Conservation (phyloP, 768 basidiomycete genomes). For the Pleurotus eryngii region DNA sequence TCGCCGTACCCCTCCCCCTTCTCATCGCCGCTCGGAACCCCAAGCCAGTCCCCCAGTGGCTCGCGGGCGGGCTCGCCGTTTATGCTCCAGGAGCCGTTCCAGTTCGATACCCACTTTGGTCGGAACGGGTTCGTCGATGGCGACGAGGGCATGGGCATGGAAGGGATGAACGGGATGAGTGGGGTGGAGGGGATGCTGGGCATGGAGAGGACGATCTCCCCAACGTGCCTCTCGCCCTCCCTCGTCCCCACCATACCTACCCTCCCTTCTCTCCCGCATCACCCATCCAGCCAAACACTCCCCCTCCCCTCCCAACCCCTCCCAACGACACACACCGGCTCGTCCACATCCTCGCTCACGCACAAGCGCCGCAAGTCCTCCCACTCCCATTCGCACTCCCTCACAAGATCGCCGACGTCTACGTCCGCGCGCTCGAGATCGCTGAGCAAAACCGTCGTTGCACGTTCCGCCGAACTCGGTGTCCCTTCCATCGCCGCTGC, state of each 20-base stretch:
- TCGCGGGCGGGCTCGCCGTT: background rate
- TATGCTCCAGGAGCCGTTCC: no score
- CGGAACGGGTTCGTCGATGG: no score
- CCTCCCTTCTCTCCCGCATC: conserved; percentile 29
- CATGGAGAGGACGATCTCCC: conserved; percentile 32
- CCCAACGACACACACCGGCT: conserved; percentile 13
- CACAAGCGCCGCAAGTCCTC: conserved; percentile 53
- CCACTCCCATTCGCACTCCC: conserved; percentile 19
- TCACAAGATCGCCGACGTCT: no score
- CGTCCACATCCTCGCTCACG: conserved; percentile 32
- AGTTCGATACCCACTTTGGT: no score
- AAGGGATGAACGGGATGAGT: no score
- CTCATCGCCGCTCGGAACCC: conserved; percentile 38
- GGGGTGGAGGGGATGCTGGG: no score
- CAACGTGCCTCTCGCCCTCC: conserved; percentile 37
- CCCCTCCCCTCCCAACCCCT: conserved; percentile 25
- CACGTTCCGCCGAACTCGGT: no score
- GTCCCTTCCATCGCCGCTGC: no score
- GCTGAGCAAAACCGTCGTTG: no score
- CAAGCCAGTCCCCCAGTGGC: conserved; percentile 19
- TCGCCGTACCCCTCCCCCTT: conserved; percentile 42
- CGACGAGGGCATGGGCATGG: no score
- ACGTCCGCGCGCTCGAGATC: no score
- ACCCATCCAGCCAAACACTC: conserved; percentile 17
- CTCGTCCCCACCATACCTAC: conserved; percentile 17